A percentile compares a stretch with the other conserved stretches of the same genome.
Conservation (phyloP, 1,284 basidiomycete genomes). For the Microbotryum lychnidis-dioicae region DNA sequence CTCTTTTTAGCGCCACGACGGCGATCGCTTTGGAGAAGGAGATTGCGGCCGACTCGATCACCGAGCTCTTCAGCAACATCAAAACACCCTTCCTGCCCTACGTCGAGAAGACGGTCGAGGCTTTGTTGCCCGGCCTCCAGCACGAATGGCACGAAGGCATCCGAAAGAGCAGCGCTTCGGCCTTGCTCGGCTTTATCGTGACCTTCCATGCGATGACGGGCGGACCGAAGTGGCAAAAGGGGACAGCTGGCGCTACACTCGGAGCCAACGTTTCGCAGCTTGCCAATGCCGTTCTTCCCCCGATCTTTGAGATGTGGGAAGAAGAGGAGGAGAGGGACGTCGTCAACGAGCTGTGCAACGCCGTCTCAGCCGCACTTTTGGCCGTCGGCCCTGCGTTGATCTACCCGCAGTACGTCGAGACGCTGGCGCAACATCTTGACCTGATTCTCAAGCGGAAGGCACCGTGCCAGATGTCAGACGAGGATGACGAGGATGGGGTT, state of each 20-base stretch:
- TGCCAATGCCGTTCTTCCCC: constrained; percentile 63
- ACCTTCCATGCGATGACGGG: constrained; percentile 86
- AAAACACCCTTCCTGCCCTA: constrained; percentile 82
- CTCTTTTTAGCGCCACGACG: constrained; percentile 59
- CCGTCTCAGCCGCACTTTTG: constrained; percentile 34
- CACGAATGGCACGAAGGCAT: constrained; percentile 96
- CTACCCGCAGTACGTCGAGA: constrained; percentile 51
- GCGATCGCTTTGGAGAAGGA: constrained; percentile 99
- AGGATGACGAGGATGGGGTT: constrained; percentile 63
- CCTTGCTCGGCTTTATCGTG: constrained; percentile 80
- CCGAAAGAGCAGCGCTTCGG: constrained; percentile 84
- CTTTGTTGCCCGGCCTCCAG: constrained; percentile 70
- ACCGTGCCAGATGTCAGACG: constrained; percentile 91
- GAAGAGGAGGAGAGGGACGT: constrained; percentile 81
- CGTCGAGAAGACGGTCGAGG: constrained; percentile 58
- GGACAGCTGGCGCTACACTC: constrained; percentile 57
- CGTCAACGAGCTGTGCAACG: constrained; percentile 36
- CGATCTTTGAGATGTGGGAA: constrained; percentile 81
- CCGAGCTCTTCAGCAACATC: constrained; percentile 79
- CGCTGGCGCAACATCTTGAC: constrained; percentile 66
- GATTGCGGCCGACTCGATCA: constrained; percentile 94
- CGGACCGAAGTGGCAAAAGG: constrained; percentile 72
- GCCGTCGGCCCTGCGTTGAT: constrained; percentile 35
- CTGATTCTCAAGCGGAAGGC: constrained; percentile 87
- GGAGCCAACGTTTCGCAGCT: constrained; percentile 73